phyloP scores from a whole-genome alignment of 208 protist species.

The Angomonas deanei region DNA sequence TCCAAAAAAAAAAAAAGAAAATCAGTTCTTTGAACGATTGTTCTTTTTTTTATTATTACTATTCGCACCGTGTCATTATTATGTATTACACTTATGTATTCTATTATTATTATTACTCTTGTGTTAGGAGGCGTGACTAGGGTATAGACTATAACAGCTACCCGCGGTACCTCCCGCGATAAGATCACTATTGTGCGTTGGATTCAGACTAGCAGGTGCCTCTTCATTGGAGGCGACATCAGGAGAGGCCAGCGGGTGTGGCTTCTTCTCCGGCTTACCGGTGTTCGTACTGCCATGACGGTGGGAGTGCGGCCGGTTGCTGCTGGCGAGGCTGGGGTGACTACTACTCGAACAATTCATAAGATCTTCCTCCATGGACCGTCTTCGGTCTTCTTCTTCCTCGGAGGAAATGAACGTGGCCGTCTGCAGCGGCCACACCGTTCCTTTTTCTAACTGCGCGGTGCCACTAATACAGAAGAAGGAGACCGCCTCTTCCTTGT shows the following conservation, averaged over 20 bases:
- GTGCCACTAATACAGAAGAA: constrained; percentile 36
- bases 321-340: not conserved
- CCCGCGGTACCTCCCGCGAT: not conserved
- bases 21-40: not conserved
- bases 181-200: not conserved
- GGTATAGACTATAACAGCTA: not conserved
- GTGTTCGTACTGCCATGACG: too few relatives aligned
- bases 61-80: not conserved
- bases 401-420: not conserved
- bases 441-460: constrained; percentile 19
- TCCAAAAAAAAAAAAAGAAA: constrained; percentile 10
- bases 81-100: not conserved
- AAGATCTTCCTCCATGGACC: too few relatives aligned
- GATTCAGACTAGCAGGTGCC: too few relatives aligned
- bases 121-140: not conserved
- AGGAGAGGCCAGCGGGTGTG: too few relatives aligned
- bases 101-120: constrained; percentile 6
- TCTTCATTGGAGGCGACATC: too few relatives aligned
- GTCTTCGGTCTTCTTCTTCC: not conserved
- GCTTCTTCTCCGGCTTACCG: too few relatives aligned
- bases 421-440: constrained; percentile 29
- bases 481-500: constrained; percentile 24
- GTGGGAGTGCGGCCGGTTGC: not conserved
- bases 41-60: constrained; percentile 2
- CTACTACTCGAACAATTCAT: too few relatives aligned